phyloP scores from a whole-genome alignment of 2,329 filamentous ascomycete species.

The Juglanconis sp. region DNA sequence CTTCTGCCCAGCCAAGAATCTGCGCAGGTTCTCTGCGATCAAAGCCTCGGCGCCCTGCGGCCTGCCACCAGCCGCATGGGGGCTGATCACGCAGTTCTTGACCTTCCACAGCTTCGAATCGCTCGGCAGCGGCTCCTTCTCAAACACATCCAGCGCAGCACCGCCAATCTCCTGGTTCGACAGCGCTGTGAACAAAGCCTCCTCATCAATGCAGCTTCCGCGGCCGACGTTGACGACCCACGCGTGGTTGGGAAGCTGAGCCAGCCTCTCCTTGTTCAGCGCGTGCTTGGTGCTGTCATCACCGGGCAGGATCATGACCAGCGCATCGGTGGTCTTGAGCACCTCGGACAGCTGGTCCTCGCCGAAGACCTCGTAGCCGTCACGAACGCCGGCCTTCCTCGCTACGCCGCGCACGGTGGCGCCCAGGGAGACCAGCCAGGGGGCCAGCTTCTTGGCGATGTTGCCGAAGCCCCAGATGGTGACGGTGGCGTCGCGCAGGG shows the following conservation, averaged over 20 bases:
- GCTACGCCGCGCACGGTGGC: slow-evolving; percentile 59
- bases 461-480: slow-evolving; percentile 66
- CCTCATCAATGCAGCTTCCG: slow-evolving; percentile 33
- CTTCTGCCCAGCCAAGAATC: slow-evolving; percentile 56
- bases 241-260: slow-evolving; percentile 53
- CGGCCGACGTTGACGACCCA: slow-evolving; percentile 52
- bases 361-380: slow-evolving; percentile 54
- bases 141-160: slow-evolving; percentile 37
- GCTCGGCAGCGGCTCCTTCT: slow-evolving; percentile 41
- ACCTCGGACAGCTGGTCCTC: slow-evolving; percentile 53
- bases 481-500: slow-evolving; percentile 55
- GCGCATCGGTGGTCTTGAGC: slow-evolving; percentile 56
- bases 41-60: slow-evolving; percentile 58
- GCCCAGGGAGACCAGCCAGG: slow-evolving; percentile 52
- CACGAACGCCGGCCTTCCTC: slow-evolving; percentile 51
- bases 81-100: slow-evolving; percentile 51
- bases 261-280: slow-evolving; percentile 51
- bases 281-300: slow-evolving; percentile 53
- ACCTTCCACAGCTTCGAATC: slow-evolving; percentile 46
- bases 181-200: slow-evolving; percentile 30
- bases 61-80: slow-evolving; percentile 57
- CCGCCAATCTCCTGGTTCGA: slow-evolving; percentile 28
- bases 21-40: slow-evolving; percentile 59
- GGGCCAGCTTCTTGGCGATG: slow-evolving; percentile 59
- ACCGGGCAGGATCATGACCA: slow-evolving; percentile 66